phyloP scores from a whole-genome alignment of 805 yeast species.

The Yamadazyma kitorensis region DNA sequence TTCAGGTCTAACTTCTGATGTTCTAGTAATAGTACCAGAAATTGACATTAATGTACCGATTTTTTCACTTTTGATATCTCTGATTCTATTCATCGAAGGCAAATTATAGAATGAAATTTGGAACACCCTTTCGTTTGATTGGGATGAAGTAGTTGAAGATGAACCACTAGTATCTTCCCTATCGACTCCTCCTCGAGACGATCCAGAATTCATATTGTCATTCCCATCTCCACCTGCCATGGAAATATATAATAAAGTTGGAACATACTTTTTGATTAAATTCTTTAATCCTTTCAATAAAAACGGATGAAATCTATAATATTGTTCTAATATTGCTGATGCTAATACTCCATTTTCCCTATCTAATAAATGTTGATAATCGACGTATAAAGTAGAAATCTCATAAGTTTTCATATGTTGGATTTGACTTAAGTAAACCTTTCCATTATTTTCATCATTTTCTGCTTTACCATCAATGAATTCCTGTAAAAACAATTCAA shows the following conservation, averaged over 20 bases:
- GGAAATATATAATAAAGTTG: conserved; percentile 50
- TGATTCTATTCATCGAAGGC: conserved; percentile 76
- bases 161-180: conserved; percentile 18
- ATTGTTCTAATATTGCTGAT: conserved; percentile 84
- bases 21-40: conserved; percentile 93
- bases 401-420: conserved; percentile 78
- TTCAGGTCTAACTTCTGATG: conserved; percentile 96
- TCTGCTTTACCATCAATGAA: conserved; percentile 39
- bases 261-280: conserved; percentile 72
- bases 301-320: conserved; percentile 88
- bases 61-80: conserved; percentile 87
- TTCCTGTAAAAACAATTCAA: conserved; percentile 77
- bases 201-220: conserved; percentile 21
- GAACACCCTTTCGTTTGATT: conserved; percentile 67
- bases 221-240: conserved; percentile 41
- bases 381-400: conserved; percentile 75
- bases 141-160: conserved; percentile 42
- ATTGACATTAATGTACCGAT: conserved; percentile 83
- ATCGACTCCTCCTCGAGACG: background rate
- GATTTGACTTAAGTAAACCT: conserved; percentile 73
- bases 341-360: conserved; percentile 87
- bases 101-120: conserved; percentile 87
- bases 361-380: conserved; percentile 72
- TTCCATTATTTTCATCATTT: conserved; percentile 43
- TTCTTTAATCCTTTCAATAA: conserved; percentile 70